Percentiles rank a stretch among this genome's conserved stretches.
These are phyloP conservation scores for Aspergillus taichungensis DNA, from an alignment of 495 filamentous ascomycete species.

Conservation along the genomic window DNA sequence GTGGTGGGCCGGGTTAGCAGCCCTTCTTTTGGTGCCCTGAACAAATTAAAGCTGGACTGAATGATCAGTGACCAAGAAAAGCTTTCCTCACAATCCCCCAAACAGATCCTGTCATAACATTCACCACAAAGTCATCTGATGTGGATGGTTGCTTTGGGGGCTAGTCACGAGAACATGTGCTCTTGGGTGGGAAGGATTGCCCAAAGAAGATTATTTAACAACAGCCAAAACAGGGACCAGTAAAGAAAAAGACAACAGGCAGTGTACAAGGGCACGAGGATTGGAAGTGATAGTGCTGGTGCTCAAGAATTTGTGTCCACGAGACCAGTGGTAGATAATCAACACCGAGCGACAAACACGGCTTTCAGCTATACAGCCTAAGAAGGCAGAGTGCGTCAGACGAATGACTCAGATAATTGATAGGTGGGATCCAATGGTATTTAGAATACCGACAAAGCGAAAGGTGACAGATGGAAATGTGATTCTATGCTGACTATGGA, in stretches of 20 bases:
- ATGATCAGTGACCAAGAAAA: neutral
- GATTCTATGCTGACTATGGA: too few species aligned
- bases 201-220: neutral
- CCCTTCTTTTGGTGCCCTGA: constrained; percentile 19
- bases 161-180: neutral
- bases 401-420: constrained; percentile 2
- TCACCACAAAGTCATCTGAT: too few species aligned
- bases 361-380: constrained; percentile 7
- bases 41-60: neutral
- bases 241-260: neutral
- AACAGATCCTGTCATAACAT: too few species aligned
- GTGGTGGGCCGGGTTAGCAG: constrained; percentile 38
- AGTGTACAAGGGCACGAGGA: neutral
- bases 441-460: too few species aligned
- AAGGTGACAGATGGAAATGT: too few species aligned
- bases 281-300: constrained; percentile 8
- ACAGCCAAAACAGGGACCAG: constrained; percentile 1
- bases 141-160: neutral
- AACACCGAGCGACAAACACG: constrained; percentile 22
- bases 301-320: constrained; percentile 7
- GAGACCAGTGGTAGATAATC: constrained; percentile 16
- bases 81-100: neutral
- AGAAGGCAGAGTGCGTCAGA: constrained; percentile 13
- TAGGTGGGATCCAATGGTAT: too few species aligned
- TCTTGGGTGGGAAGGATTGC: neutral